phyloP scores from a whole-genome alignment of 371 early-diverging fungal species.

The Mortierella sp. region DNA sequence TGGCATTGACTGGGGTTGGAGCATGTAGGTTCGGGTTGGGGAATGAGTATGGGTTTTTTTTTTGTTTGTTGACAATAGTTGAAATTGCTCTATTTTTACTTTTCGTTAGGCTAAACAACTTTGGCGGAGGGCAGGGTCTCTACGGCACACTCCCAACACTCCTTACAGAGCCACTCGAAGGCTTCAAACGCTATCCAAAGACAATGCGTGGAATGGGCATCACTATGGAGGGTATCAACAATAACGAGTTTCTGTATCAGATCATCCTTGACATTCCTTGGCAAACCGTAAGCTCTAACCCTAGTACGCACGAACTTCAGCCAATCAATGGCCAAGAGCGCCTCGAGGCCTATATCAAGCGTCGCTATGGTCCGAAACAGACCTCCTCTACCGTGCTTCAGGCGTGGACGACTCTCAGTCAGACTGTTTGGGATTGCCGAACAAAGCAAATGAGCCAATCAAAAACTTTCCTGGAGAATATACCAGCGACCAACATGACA shows the following conservation, averaged over 20 bases:
- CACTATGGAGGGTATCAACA: conserved; percentile 52
- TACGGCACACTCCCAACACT: conserved; percentile 43
- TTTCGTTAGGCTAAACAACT: conserved; percentile 39
- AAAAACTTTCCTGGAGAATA: conserved; percentile 28
- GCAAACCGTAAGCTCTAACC: conserved; percentile 25
- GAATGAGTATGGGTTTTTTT: neutral
- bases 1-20: conserved; percentile 54
- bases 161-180: conserved; percentile 36
- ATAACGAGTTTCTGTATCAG: conserved; percentile 50
- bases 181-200: conserved; percentile 24
- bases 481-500: conserved; percentile 30
- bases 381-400: conserved; percentile 17
- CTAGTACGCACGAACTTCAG: neutral
- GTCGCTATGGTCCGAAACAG: conserved; percentile 43
- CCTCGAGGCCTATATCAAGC: conserved; percentile 22
- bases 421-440: conserved; percentile 43
- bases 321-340: conserved; percentile 20
- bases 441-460: conserved; percentile 38
- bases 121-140: conserved; percentile 46
- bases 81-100: neutral
- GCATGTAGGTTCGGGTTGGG: conserved; percentile 33
- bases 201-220: conserved; percentile 50
- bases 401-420: conserved; percentile 34
- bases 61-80: too few relatives aligned
- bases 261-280: conserved; percentile 43